These are phyloP conservation scores for Beauveria bassiana DNA, from an alignment of 2,329 filamentous ascomycete species.

Conservation along the genomic window DNA sequence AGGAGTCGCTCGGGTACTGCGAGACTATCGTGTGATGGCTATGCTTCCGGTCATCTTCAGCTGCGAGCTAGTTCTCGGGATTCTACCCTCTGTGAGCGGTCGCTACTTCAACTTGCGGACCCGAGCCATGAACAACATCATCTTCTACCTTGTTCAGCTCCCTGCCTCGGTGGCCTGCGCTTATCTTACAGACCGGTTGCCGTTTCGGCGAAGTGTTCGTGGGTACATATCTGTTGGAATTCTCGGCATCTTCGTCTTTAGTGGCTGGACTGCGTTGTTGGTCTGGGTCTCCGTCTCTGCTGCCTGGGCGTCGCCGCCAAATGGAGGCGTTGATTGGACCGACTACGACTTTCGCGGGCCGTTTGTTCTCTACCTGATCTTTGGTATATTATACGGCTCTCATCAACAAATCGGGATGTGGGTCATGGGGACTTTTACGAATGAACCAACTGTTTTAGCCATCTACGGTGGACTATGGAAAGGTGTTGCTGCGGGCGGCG, in stretches of 20 bases:
- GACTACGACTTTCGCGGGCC: conserved; percentile 11
- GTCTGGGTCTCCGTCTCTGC: conserved; percentile 8
- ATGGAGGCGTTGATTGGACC: conserved; percentile 12
- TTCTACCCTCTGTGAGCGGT: conserved; percentile 13
- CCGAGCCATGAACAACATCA: conserved; percentile 13
- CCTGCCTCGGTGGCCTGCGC: conserved; percentile 12
- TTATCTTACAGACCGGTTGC: conserved; percentile 10
- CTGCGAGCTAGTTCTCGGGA: conserved; percentile 12
- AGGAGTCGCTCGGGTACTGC: conserved; percentile 9
- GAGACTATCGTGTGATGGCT: conserved; percentile 12
- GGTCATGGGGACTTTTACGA: conserved; percentile 15
- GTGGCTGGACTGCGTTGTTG: conserved; percentile 5
- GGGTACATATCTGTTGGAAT: conserved; percentile 8
- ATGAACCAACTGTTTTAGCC: conserved; percentile 13
- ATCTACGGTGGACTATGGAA: conserved; percentile 13
- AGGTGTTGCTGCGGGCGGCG: conserved; percentile 11
- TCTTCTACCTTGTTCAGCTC: conserved; percentile 14
- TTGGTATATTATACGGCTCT: conserved; percentile 13
- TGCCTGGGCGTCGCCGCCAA: conserved; percentile 3
- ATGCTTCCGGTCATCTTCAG: conserved; percentile 15
- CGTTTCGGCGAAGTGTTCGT: neutral
- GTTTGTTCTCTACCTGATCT: conserved; percentile 14
- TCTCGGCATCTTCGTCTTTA: conserved; percentile 10
- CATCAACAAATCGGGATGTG: conserved; percentile 13
- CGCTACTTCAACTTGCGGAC: conserved; percentile 16